Evolutionary conservation across 768 basidiomycete genomes (phyloP), one percentile per base, ranked within the genome.

Genomic region (Russula virescens): DNA sequence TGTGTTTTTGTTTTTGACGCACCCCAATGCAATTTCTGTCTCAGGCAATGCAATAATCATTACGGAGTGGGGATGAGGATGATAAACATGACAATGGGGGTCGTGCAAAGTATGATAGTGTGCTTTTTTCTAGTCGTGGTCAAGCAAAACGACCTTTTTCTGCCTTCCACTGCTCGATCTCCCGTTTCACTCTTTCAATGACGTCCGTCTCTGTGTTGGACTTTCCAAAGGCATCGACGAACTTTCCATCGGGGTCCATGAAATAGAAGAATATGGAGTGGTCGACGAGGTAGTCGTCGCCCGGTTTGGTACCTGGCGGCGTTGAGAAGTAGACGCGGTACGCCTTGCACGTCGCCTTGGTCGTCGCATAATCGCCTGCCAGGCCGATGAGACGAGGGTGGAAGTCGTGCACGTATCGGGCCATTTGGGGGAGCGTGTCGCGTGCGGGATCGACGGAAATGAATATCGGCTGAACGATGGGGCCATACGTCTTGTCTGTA

Each of bases 271-370:
- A 98, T 73, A 97, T 96, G 46, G 91, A 94, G 73, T 91, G 89
- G 75, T 98, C 97, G 38, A 99, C 97, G 48, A 99, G 84, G 73
- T 98, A 99, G 77, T 99, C 97, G 54, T 94, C 95, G 10, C 81
- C 84, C 18, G 88, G 83, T 69, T 92, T 87, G 2, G 94, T 89
- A 69, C 90, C 77, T 11, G 92, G 92, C 2, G 91, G 91, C 5
- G 96, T 98, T 7, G 94, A 97, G 79, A 99, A 99, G 75, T 99
- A 99, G 46, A 99, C 97, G 45, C 97, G 89, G 74, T 96, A 99
- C 28, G 89, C 86, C 74, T 94, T 96, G 81, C 96, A 98, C 25
- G 87, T 83, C 28, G 86, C 80, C 74, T 98, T 98, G 66, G 88
- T 87, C 19, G 84, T 80, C 19, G 83, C 83, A 70, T 93, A 98